phyloP scores from a whole-genome alignment of 768 basidiomycete genomes.

The Rhizopogon vinicolor region DNA sequence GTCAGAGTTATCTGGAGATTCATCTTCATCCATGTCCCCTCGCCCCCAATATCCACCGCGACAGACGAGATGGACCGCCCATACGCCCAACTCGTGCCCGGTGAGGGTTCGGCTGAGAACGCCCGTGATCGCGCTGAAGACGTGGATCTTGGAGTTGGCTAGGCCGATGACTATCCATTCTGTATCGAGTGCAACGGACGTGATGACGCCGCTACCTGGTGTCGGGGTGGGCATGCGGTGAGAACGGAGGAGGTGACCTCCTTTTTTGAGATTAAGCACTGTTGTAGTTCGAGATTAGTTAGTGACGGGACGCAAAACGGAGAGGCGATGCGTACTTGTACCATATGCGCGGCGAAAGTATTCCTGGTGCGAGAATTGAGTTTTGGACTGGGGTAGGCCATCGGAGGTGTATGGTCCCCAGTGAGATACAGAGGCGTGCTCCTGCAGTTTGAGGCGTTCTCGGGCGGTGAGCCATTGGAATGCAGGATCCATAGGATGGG shows the following conservation, averaged over 20 bases:
- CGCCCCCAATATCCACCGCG: conserved; percentile 48
- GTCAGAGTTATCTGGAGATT: conserved; percentile 5
- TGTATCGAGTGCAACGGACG: conserved; percentile 78
- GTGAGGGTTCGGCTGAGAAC: conserved; percentile 70
- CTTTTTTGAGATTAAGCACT: conserved; percentile 81
- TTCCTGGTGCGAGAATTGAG: conserved; percentile 22
- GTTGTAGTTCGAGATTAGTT: conserved; percentile 4
- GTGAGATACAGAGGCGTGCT: conserved; percentile 17
- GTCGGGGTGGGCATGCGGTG: conserved; percentile 47
- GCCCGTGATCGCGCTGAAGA: conserved; percentile 80
- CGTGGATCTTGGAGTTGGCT: conserved; percentile 77
- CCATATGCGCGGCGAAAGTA: conserved; percentile 66
- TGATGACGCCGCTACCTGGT: conserved; percentile 65
- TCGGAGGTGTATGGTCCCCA: conserved; percentile 16
- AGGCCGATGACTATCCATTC: conserved; percentile 88
- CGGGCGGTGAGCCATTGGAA: conserved; percentile 33
- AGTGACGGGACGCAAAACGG: neutral
- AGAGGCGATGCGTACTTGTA: conserved; percentile 46
- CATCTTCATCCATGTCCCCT: conserved; percentile 1
- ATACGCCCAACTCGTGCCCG: conserved; percentile 89
- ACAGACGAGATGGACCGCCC: conserved; percentile 81
- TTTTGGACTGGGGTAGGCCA: neutral
- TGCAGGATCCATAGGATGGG: conserved; percentile 36
- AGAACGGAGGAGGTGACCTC: conserved; percentile 63
- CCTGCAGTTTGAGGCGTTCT: conserved; percentile 24